Conservation (phyloP, 2,329 filamentous ascomycete species). For the Dactylellina haptotyla region DNA sequence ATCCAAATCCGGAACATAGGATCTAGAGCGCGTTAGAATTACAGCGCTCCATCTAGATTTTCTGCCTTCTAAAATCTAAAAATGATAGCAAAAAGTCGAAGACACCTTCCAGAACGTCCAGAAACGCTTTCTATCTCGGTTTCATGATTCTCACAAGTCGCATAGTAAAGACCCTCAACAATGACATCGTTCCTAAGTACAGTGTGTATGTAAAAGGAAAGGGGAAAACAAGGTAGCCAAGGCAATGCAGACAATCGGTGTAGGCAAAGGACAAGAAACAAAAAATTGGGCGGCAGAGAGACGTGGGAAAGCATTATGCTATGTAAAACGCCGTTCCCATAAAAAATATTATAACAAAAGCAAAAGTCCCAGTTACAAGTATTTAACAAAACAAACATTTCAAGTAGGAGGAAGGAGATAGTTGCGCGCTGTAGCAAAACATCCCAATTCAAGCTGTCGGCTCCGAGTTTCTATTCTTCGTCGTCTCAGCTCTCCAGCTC, state of each 20-base stretch:
- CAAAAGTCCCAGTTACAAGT: background rate
- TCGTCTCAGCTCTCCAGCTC: slow-evolving; percentile 75
- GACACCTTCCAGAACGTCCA: too few relatives aligned
- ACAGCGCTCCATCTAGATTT: too few relatives aligned
- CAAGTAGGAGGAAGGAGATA: background rate
- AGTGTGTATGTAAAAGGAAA: background rate
- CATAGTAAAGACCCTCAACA: too few relatives aligned
- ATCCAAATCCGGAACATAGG: too few relatives aligned
- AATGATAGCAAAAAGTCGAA: too few relatives aligned
- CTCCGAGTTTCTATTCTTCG: background rate
- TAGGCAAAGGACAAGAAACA: background rate
- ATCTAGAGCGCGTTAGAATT: too few relatives aligned
- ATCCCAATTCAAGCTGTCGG: background rate
- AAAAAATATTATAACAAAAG: background rate
- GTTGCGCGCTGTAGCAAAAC: background rate
- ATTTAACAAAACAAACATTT: background rate
- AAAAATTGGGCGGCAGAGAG: background rate
- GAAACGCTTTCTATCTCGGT: too few relatives aligned
- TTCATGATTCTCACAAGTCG: too few relatives aligned
- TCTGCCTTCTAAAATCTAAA: too few relatives aligned
- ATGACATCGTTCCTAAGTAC: background rate
- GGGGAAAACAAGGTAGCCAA: background rate
- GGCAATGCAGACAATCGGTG: background rate
- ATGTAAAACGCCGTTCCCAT: slow-evolving; percentile 31
- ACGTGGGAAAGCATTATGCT: background rate